A percentile compares a stretch with the other conserved stretches of the same genome.
Evolutionary conservation across 495 filamentous ascomycete genomes (phyloP).

Genomic region (Penicillium turbatum): DNA sequence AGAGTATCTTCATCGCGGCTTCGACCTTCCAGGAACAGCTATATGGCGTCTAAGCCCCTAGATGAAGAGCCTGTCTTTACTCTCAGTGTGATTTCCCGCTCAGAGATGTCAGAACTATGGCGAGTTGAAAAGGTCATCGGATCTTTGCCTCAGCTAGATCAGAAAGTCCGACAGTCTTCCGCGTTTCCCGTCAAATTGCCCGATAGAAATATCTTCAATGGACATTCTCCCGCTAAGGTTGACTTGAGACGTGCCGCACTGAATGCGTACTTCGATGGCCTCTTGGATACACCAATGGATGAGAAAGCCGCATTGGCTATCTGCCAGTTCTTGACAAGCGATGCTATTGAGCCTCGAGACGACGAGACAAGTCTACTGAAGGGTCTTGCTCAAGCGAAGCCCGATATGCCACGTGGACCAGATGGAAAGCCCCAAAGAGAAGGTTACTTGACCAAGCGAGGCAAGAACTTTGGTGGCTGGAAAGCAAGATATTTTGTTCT

Average conservation of each 20-base stretch:
- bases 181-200: conserved; percentile 69
- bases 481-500: conserved; percentile 93
- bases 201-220: conserved; percentile 79
- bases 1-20: conserved; percentile 89
- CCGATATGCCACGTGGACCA: conserved; percentile 45
- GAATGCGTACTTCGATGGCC: conserved; percentile 77
- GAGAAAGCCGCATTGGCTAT: conserved; percentile 73
- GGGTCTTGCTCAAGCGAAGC: conserved; percentile 37
- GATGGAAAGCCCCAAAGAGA: conserved; percentile 70
- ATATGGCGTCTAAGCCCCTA: conserved; percentile 57
- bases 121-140: conserved; percentile 86
- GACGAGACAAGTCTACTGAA: conserved; percentile 55
- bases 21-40: conserved; percentile 81
- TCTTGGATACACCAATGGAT: conserved; percentile 78
- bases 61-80: conserved; percentile 95
- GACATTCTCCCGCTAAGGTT: conserved; percentile 90
- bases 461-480: conserved; percentile 99
- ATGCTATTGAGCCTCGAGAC: conserved; percentile 72
- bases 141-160: conserved; percentile 77
- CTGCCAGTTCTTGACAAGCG: conserved; percentile 83
- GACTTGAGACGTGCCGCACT: conserved; percentile 80
- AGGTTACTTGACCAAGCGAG: conserved; percentile 91
- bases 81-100: conserved; percentile 74
- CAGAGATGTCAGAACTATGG: conserved; percentile 79
- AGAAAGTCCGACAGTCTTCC: conserved; percentile 65